phyloP scores from a whole-genome alignment of 2,329 filamentous ascomycete species.

The Aspergillus sp. region DNA sequence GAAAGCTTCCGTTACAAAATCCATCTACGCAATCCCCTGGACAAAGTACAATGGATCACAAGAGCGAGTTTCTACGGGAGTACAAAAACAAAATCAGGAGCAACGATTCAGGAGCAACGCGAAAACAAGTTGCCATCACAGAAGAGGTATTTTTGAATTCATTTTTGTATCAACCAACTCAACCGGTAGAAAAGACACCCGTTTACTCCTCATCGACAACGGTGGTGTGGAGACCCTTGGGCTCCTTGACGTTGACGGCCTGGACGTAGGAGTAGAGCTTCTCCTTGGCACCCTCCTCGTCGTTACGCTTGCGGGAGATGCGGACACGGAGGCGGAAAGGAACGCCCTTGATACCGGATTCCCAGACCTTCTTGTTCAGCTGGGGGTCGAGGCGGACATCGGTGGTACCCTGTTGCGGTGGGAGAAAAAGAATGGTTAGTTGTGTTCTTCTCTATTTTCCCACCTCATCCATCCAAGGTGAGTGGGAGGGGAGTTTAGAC shows the following conservation, averaged over 20 bases:
- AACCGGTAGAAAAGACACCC: conserved; percentile 10
- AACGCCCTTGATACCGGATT: conserved; percentile 97
- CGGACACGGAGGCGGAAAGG: conserved; percentile 95
- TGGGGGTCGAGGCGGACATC: conserved; percentile 98
- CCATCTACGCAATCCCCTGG: background rate
- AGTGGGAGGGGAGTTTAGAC: conserved; percentile 11
- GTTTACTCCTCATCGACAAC: conserved; percentile 70
- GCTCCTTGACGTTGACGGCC: conserved; percentile 99
- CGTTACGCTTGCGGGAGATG: conserved; percentile 99
- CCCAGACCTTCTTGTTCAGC: conserved; percentile 99
- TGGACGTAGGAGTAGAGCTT: conserved; percentile 99
- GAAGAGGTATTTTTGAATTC: conserved; percentile 9
- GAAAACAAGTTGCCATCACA: background rate
- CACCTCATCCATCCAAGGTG: background rate
- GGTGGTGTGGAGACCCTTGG: conserved; percentile 93
- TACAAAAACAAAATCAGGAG: background rate
- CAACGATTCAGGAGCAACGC: background rate
- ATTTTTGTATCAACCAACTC: conserved; percentile 12
- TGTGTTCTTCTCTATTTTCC: background rate
- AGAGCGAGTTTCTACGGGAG: too few relatives aligned
- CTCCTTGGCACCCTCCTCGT: conserved; percentile 99
- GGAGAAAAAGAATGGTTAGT: background rate
- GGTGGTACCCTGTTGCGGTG: conserved; percentile 70
- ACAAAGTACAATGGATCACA: background rate
- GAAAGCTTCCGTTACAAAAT: background rate